Base-by-base conservation (phyloP, 1,139 yeast genomes). In the Taphrina wiesneri region DNA sequence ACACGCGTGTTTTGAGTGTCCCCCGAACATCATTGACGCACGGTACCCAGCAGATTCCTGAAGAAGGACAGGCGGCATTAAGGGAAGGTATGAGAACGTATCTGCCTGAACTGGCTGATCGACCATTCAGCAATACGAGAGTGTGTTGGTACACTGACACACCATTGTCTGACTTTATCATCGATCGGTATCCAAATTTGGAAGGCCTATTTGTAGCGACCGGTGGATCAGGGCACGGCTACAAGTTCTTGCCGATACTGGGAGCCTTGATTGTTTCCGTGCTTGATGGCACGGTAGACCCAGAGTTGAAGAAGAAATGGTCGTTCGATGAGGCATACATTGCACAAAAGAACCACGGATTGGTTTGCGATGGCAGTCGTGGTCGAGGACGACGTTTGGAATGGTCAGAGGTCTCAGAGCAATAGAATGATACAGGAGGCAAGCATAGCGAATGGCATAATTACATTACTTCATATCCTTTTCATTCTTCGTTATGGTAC, bases 71-170 rank as follows among this genome's bases (percentile, higher is more conserved):
- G 13, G 67, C 63, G 9, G 67, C 69, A 21, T 43, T 70, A 7
- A 36, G 69, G 11, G 45, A 32, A 5, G 72, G 72, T 0, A 54
- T 70, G n/a, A 46, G 46, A 26, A 43, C 41, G 9, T 62, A 69
- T 25, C 69, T 69, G 19, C 56, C 63, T 7, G 68, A 70, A 23
- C 62, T 71, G 15, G 71, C 72, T 2, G 39, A 53, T 6, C 51
- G 71, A 19, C 65, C 51, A 13, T 70, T 63, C 53, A 32, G 30
- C 28, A 72, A 75, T 59, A 73, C 78, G 43, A 73, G 75, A 57
- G 70, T 79, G 11, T 71, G 77, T 49, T 81, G 83, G 84, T 76
- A 79, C 49, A 78, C 82, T 3, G 83, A 81, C 70, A 78, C 83
- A 2, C 75, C 77, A 46, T 76, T 78, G 67, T 75, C 78, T 47